A percentile compares a stretch with the other conserved stretches of the same genome.
Evolutionary conservation across 2,329 filamentous ascomycete species (phyloP).

Genomic region (Colletotrichum higginsianum): DNA sequence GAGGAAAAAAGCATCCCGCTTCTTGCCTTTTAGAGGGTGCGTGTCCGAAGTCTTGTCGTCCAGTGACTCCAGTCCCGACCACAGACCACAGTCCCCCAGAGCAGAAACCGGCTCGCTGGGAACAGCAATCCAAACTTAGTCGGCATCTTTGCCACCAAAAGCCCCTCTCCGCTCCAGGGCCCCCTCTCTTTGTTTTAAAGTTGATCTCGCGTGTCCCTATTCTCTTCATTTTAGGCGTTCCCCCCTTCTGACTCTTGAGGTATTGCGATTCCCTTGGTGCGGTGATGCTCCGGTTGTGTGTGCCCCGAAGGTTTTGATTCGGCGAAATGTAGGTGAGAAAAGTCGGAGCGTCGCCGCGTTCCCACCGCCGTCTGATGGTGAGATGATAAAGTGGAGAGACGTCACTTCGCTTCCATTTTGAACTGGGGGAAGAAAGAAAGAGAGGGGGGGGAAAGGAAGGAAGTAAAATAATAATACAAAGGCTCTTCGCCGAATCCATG

Average conservation of each 20-base stretch:
- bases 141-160: background rate
- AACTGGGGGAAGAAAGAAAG: background rate
- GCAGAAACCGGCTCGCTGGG: slow-evolving; percentile 35
- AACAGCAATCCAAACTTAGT: slow-evolving; percentile 22
- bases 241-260: background rate
- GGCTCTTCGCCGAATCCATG: slow-evolving; percentile 20
- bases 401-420: slow-evolving; percentile 5
- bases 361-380: background rate
- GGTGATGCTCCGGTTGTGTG: background rate
- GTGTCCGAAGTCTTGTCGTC: slow-evolving; percentile 7
- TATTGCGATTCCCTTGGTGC: background rate
- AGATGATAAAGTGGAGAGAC: slow-evolving; percentile 31
- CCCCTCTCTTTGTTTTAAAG: background rate
- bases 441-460: background rate
- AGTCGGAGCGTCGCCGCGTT: background rate
- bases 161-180: background rate
- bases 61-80: too few species aligned
- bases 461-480: background rate
- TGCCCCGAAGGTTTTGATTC: too few species aligned
- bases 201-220: background rate
- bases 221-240: too few species aligned
- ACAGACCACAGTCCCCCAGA: background rate
- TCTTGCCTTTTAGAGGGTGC: background rate
- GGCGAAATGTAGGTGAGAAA: background rate
- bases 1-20: background rate